Evolutionary conservation across 495 filamentous ascomycete genomes (phyloP), one percentile per base, ranked within the genome.

Genomic region (Schizothecium vesticola): DNA sequence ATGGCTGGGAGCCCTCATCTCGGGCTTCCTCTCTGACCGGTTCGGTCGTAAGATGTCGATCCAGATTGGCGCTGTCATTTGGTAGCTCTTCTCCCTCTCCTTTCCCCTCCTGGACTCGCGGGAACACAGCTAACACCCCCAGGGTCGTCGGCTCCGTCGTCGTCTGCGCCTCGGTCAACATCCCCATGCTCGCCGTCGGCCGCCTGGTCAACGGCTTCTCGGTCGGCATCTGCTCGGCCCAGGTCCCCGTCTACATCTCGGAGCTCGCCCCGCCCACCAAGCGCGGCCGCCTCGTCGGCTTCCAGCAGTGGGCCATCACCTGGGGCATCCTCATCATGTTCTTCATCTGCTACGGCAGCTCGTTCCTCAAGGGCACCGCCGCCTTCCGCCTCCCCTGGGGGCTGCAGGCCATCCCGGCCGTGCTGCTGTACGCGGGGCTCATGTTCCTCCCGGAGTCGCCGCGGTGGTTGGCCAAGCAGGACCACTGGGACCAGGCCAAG

Each of bases 251-350:
- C 64, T 93, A 93, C 75, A 88, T 93, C 63, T 86, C 89, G 23
- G 91, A 93, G 72, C 72, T 93, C 9, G 85, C 91, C 6, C 88
- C 86, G 10, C 90, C 90, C 3, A 82, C 83, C 51, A 88, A 87
- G 78, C 86, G 91, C 73, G 91, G 91, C 28, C 84, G 89, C 36
- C 82, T 94, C 19, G 86, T 92, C 31, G 88, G 89, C 36, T 80
- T 87, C 67, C 88, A 92, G 70, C 90, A 92, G 78, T 91, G 90
- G 90, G 87, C 90, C 58, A 91, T 93, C 69, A 91, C 88, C 64
- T 91, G 89, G 75, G 91, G 91, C 74, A 92, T 93, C 69, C 68
- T 92, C 68, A 92, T 93, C 75, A 92, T 93, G 90, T 93, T 73
- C 72, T 77, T 76, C 59, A 88, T 96, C 73, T 92, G 86, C 67